Base-by-base conservation (phyloP, 768 basidiomycete species). In the Boletus vinaceobasis region DNA sequence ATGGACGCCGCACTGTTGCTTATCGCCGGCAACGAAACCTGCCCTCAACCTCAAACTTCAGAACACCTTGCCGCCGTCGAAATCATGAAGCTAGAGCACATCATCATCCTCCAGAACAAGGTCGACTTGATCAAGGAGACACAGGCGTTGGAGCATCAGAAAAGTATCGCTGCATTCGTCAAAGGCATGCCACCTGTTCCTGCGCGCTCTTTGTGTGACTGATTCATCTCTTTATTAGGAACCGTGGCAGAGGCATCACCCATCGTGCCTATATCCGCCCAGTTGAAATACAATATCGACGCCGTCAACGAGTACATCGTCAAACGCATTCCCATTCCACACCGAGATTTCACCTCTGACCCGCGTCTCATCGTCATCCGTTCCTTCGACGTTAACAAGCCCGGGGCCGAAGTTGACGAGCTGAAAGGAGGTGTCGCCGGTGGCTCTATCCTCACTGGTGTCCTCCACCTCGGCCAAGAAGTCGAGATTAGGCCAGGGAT, bases 331-430 rank as follows among this genome's bases (percentile, higher is more conserved):
- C 93, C 97, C 17, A 90, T 98, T 46, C 97, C 96, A 43, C 75
- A 86, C 35, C 91, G 96, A 55, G 90, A 98, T 78, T 99, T 98
- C 73, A 80, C 85, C 33, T 87, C 93, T 29, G 86, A 90, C 58
- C 93, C 97, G 0, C 86, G 88, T 33, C 86, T 99, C 61, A 98
- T 98, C 69, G 95, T 98, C 70, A 99, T 99, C 73, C 93, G 96
- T 61, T 97, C 94, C 19, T 99, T 98, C 75, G 97, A 99, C 71
- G 96, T 99, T 71, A 99, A 99, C 82, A 98, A 97, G 73, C 97
- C 97, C 11, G 97, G 96, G 68, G 86, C 95, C 4, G 93, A 94
- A 67, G 94, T 98, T 4, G 89, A 96, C 62, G 97, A 99, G 40
- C 81, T 98, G 56, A 96, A 98, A 75, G 96, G 96, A 55, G 97